Conservation (phyloP, 768 basidiomycete genomes). For the Tremella mesenterica region DNA sequence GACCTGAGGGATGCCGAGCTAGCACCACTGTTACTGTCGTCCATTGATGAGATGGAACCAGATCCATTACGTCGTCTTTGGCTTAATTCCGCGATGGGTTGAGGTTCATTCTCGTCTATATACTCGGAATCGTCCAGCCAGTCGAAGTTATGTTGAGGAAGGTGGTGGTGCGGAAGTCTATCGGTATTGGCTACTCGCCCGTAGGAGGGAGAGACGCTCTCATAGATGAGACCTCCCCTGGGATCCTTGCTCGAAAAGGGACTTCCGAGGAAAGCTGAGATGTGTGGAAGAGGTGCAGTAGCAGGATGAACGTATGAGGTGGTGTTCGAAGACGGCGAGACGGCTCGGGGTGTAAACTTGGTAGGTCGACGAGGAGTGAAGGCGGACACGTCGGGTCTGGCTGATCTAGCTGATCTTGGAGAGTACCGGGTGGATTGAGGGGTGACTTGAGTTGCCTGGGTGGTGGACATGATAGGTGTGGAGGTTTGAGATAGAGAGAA, state of each 20-base stretch:
- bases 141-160: slow-evolving; percentile 25
- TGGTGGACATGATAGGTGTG: background rate
- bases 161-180: slow-evolving; percentile 8
- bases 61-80: slow-evolving; percentile 18
- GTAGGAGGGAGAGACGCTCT: slow-evolving; percentile 9
- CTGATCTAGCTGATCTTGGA: background rate
- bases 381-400: background rate
- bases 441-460: background rate
- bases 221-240: slow-evolving; percentile 16
- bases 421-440: background rate
- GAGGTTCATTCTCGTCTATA: background rate
- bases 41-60: slow-evolving; percentile 28
- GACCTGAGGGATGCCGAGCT: slow-evolving; percentile 23
- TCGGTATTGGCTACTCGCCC: slow-evolving; percentile 5
- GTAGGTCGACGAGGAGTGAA: slow-evolving; percentile 1
- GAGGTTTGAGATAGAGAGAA: slow-evolving; percentile 4
- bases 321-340: background rate
- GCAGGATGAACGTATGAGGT: slow-evolving; percentile 1
- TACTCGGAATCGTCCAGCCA: slow-evolving; percentile 15
- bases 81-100: background rate
- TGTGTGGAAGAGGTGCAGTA: slow-evolving; percentile 30
- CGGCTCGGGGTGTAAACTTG: background rate
- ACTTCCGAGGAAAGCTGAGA: slow-evolving; percentile 32
- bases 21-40: slow-evolving; percentile 26
- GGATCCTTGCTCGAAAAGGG: slow-evolving; percentile 26